These are phyloP conservation scores for Russula brevipes DNA, from an alignment of 768 basidiomycete species.

Conservation along the genomic window DNA sequence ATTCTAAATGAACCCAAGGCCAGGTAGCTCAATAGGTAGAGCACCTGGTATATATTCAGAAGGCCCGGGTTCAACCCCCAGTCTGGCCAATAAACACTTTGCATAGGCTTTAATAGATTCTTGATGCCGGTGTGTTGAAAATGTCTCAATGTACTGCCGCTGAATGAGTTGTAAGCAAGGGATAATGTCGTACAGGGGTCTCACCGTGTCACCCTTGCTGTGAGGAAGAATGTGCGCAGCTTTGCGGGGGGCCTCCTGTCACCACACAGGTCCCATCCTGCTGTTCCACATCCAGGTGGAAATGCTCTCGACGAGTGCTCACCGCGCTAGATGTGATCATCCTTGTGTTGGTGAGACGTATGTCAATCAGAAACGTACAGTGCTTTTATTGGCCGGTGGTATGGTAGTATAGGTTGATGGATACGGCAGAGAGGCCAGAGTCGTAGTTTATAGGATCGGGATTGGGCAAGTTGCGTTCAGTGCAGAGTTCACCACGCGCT, in stretches of 20 bases:
- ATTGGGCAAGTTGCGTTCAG: not conserved
- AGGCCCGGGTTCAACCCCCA: too few relatives aligned
- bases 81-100: too few relatives aligned
- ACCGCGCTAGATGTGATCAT: not conserved
- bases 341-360: not conserved
- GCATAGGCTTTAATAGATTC: not conserved
- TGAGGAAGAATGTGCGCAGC: not conserved
- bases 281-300: not conserved
- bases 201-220: not conserved
- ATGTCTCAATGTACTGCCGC: not conserved
- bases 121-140: not conserved
- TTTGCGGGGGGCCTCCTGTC: not conserved
- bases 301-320: not conserved
- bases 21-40: too few relatives aligned
- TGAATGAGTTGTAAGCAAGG: not conserved
- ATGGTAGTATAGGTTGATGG: not conserved
- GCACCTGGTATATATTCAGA: too few relatives aligned
- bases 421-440: not conserved
- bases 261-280: not conserved
- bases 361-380: not conserved
- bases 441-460: not conserved
- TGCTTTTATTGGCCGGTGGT: not conserved
- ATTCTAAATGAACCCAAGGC: too few relatives aligned
- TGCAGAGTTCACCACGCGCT: not conserved
- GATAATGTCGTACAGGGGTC: not conserved